Conservation (phyloP, 208 protist genomes). For the Crithidia brevicula region DNA sequence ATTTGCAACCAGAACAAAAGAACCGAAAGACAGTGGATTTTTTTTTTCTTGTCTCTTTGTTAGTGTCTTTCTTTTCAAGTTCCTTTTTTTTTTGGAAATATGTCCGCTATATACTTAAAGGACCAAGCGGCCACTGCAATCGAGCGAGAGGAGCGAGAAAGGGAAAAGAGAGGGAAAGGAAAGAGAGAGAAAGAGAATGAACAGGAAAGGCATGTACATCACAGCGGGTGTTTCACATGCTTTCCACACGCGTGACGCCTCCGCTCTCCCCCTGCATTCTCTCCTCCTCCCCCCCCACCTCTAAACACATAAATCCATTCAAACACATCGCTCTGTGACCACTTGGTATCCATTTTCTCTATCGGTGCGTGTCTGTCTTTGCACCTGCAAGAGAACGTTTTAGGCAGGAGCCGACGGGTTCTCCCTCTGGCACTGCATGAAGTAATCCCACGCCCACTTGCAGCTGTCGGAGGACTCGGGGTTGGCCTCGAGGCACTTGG, state of each 20-base stretch:
- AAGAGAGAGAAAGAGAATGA: not conserved
- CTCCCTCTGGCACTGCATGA: slow-evolving; percentile 74
- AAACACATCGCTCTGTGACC: too few species aligned
- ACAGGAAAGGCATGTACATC: not conserved
- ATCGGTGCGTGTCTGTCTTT: not conserved
- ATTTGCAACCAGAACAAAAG: not conserved
- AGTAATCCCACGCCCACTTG: slow-evolving; percentile 91
- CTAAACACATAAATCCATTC: too few species aligned
- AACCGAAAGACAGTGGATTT: not conserved
- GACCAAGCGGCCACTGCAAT: not conserved
- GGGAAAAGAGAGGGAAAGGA: not conserved
- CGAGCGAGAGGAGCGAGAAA: not conserved
- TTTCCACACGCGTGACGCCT: too few species aligned
- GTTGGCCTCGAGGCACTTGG: slow-evolving; percentile 87
- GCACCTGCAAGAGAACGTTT: not conserved
- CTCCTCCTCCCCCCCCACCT: too few species aligned
- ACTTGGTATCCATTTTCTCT: slow-evolving; percentile 3
- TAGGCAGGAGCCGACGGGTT: slow-evolving; percentile 22
- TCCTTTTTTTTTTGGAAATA: not conserved
- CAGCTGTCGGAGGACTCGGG: slow-evolving; percentile 59
- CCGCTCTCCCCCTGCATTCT: too few species aligned
- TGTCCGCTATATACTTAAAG: not conserved
- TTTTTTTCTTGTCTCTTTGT: not conserved
- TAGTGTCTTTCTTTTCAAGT: not conserved
- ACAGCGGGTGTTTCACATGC: slow-evolving; percentile 1